Evolutionary conservation across 805 yeast genomes (phyloP), one percentile per base, ranked within the genome.

Genomic region (Lipomyces orientalis): DNA sequence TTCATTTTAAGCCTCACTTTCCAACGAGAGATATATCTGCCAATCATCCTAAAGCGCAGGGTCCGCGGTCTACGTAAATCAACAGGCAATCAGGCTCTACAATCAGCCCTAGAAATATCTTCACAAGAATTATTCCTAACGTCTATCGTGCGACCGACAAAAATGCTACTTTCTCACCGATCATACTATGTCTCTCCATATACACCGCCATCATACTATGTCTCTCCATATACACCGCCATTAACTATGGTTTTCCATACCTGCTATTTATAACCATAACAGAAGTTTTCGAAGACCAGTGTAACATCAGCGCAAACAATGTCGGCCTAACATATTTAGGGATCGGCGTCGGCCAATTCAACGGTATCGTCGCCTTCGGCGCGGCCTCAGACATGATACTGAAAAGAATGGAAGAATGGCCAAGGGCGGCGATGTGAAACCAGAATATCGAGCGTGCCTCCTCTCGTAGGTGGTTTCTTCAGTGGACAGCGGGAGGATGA

Each of bases 141-240:
- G 6, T 86, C 89, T 16, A 78, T 87, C 62, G 77, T 84, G 37
- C 81, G 91, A 61, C 92, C 92, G 2, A 57, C 87, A n/a, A 79
- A 78, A 56, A 76, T 88, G 64, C 77, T 88, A 34, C 75, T 81
- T 81, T 86, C 29, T 86, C 87, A 73, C 91, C 91, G 2, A 86
- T 88, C 84, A 86, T 88, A 37, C 78, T 85, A 34, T 88, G 89
- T 0, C 78, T 88, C 39, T 90, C 91, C 2, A 75, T 84, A 3
- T 87, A 84, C 76, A 82, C 87, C 85, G 91, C 91, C 1, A 85
- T 87, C 74, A 86, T 88, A 37, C 78, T 85, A 35, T 88, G 89
- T 0, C 78, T 88, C 39, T 90, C 91, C 2, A 75, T 84, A 3
- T 87, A 84, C 76, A 82, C 87, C 85, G 91, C 91, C 1, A 85